These are phyloP conservation scores for Tolypocladium ophioglossoides DNA, from an alignment of 2,329 filamentous ascomycete genomes.

Conservation along the genomic window DNA sequence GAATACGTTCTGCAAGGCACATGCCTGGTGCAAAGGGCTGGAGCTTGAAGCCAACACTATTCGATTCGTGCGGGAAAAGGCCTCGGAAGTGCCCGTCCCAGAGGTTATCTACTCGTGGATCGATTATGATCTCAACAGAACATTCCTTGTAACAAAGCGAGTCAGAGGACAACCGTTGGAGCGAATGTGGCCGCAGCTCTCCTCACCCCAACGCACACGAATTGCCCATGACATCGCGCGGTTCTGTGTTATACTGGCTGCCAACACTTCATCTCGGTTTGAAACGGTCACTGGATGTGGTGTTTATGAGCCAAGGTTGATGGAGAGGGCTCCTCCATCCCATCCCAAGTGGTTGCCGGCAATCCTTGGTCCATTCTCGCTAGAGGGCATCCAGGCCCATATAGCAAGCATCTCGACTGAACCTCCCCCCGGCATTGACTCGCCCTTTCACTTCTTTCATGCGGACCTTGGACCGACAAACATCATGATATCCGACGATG, in stretches of 20 bases:
- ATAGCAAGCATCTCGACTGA: constrained; percentile 20
- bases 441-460: not conserved
- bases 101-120: constrained; percentile 1
- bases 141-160: constrained; percentile 1
- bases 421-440: constrained; percentile 13
- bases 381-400: constrained; percentile 5
- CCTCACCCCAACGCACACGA: not conserved
- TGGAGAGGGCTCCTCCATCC: not conserved
- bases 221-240: not conserved
- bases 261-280: constrained; percentile 2
- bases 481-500: not conserved
- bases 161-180: constrained; percentile 1
- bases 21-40: not conserved
- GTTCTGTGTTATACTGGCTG: not conserved
- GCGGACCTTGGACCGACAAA: not conserved
- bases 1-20: not conserved
- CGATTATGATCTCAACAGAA: constrained; percentile 1
- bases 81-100: constrained; percentile 1
- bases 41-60: constrained; percentile 1
- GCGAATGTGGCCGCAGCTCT: not conserved
- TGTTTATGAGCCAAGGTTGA: not conserved
- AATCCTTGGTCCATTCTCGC: constrained; percentile 2
- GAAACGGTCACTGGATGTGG: constrained; percentile 2
- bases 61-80: not conserved
- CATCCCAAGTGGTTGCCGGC: constrained; percentile 1